A percentile compares a stretch with the other conserved stretches of the same genome.
Conservation (phyloP, 371 early-diverging fungal genomes). For the Amoeboaphelidium occidentale region DNA sequence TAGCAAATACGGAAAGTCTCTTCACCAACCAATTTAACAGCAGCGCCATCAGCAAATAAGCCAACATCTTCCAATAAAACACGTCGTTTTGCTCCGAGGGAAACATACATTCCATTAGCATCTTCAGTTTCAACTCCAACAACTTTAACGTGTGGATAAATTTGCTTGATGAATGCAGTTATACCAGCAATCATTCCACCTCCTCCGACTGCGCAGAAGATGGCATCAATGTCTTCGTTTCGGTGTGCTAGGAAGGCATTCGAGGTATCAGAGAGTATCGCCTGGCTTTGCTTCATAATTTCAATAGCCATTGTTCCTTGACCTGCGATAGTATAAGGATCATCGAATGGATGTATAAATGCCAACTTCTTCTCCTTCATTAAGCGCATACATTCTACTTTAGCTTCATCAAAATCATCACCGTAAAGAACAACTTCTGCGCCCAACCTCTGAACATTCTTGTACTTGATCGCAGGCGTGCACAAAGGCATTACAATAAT, state of each 20-base stretch:
- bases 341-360: conserved; percentile 3
- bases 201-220: conserved; percentile 1
- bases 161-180: conserved; percentile 2
- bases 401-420: conserved; percentile 1
- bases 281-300: conserved; percentile 1
- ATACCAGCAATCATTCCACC: conserved; percentile 3
- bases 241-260: too few species aligned
- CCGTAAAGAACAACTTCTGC: conserved; percentile 1
- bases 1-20: conserved; percentile 1
- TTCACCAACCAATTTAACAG: background rate
- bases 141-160: conserved; percentile 1
- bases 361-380: background rate
- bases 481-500: conserved; percentile 1
- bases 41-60: conserved; percentile 2
- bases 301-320: conserved; percentile 3
- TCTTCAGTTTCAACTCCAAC: conserved; percentile 1
- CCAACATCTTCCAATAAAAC: background rate
- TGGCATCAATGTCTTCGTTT: conserved; percentile 1
- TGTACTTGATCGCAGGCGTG: background rate
- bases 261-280: background rate
- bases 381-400: background rate
- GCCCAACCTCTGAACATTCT: background rate
- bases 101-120: background rate
- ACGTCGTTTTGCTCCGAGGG: background rate
- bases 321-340: conserved; percentile 3